These are phyloP conservation scores for Neurospora sp. DNA, from an alignment of 495 filamentous ascomycete genomes.

Conservation along the genomic window DNA sequence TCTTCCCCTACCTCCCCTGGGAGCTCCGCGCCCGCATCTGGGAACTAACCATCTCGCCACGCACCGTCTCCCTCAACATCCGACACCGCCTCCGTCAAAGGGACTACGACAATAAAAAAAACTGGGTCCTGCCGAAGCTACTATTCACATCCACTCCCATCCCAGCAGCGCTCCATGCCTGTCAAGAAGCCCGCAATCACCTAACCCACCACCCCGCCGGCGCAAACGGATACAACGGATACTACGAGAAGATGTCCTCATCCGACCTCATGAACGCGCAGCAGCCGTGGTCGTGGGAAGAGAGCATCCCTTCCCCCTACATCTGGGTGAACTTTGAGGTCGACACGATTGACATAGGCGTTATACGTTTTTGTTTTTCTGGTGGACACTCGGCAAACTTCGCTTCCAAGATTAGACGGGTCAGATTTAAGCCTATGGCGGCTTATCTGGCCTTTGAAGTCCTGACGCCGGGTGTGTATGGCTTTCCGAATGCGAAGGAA, in stretches of 20 bases:
- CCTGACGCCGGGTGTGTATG: neutral
- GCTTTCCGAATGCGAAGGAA: neutral
- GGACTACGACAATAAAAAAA: no score
- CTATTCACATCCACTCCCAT: neutral
- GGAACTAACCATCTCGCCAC: conserved; percentile 28
- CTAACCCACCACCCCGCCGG: neutral
- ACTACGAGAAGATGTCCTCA: neutral
- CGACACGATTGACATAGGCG: neutral
- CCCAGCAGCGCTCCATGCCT: neutral
- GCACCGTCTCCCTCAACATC: conserved; percentile 8
- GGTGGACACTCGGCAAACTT: neutral
- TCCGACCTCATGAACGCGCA: neutral
- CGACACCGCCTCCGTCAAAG: no score
- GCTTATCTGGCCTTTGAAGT: neutral
- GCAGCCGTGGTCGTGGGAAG: neutral
- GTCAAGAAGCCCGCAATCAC: neutral
- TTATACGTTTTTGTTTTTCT: neutral
- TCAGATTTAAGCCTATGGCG: neutral
- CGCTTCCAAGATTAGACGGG: neutral
- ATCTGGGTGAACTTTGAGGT: neutral
- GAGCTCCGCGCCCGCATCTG: conserved; percentile 41
- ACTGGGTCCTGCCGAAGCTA: neutral
- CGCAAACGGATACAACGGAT: neutral
- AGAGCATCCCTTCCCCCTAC: neutral
- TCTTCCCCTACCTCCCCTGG: conserved; percentile 29